phyloP scores from a whole-genome alignment of 1,284 basidiomycete genomes.

The Ganoderma boninense region DNA sequence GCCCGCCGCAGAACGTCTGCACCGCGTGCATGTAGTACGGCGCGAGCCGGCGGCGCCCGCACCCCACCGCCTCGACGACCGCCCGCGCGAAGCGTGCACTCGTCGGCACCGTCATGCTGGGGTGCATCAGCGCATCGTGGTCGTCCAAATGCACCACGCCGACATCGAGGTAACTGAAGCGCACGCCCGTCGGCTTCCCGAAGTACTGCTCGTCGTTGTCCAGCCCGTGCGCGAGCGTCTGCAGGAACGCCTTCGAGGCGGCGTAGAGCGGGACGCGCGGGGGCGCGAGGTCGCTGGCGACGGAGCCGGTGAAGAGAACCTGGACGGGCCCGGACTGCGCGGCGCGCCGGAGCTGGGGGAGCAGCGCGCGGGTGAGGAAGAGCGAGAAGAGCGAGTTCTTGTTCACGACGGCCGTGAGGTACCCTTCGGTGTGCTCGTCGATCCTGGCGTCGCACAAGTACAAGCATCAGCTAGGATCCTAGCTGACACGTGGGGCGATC shows the following conservation, averaged over 20 bases:
- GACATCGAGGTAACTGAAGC: slow-evolving; percentile 35
- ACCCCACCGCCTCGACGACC: slow-evolving; percentile 31
- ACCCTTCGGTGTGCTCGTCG: slow-evolving; percentile 34
- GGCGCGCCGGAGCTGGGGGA: slow-evolving; percentile 36
- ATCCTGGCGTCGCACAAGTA: slow-evolving; percentile 27
- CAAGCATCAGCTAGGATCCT: neutral
- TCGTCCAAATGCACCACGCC: slow-evolving; percentile 34
- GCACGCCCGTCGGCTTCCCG: slow-evolving; percentile 32
- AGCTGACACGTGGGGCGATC: neutral
- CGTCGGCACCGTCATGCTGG: slow-evolving; percentile 28
- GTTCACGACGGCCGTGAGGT: slow-evolving; percentile 29
- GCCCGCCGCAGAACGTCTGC: slow-evolving; percentile 19
- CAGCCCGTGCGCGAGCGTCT: slow-evolving; percentile 35
- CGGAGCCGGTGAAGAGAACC: slow-evolving; percentile 39
- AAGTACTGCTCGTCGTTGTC: slow-evolving; percentile 38
- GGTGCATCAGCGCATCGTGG: slow-evolving; percentile 19
- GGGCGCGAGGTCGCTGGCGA: slow-evolving; percentile 32
- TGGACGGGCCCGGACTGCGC: slow-evolving; percentile 35
- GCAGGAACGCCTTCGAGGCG: slow-evolving; percentile 37
- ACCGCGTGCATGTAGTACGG: slow-evolving; percentile 34
- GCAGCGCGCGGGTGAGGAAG: slow-evolving; percentile 39
- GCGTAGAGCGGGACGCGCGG: slow-evolving; percentile 38
- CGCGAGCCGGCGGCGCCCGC: slow-evolving; percentile 29
- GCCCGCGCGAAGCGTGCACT: slow-evolving; percentile 31
- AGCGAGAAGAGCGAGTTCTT: slow-evolving; percentile 39